Conservation (phyloP, 1,284 basidiomycete genomes). For the Cutaneotrichosporon dermatis region DNA sequence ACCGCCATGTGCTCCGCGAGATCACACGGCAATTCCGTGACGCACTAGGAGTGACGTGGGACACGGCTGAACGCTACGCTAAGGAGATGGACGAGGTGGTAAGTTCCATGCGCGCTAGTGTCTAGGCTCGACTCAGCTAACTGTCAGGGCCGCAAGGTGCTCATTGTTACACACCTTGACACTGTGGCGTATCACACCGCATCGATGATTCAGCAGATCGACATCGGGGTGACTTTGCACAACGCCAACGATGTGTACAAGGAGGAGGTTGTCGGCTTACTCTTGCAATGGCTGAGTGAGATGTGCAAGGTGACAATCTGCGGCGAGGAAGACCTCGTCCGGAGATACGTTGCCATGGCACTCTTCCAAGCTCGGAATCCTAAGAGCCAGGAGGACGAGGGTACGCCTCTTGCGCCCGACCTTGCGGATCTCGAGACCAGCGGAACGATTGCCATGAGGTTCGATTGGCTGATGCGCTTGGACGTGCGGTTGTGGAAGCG, state of each 20-base stretch:
- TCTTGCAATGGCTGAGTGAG: conserved; percentile 82
- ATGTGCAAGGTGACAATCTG: conserved; percentile 59
- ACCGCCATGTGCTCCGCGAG: conserved; percentile 91
- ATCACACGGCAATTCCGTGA: conserved; percentile 75
- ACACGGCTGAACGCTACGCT: conserved; percentile 57
- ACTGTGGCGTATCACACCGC: conserved; percentile 71
- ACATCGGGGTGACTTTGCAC: conserved; percentile 85
- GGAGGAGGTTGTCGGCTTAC: conserved; percentile 76
- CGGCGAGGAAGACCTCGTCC: conserved; percentile 61
- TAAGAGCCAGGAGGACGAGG: conserved; percentile 10
- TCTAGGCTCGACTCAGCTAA: not conserved
- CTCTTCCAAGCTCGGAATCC: conserved; percentile 19
- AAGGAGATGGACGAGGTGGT: conserved; percentile 57
- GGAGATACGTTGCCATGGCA: conserved; percentile 51
- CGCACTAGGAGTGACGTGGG: conserved; percentile 54
- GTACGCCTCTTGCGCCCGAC: conserved; percentile 13
- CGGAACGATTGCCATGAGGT: conserved; percentile 10
- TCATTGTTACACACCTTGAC: conserved; percentile 72
- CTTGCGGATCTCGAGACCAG: conserved; percentile 10
- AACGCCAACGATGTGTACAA: conserved; percentile 83
- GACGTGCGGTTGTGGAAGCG: conserved; percentile 45
- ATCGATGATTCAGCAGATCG: conserved; percentile 76
- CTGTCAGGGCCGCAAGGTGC: conserved; percentile 69
- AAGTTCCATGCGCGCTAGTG: conserved; percentile 11
- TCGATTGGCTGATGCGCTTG: conserved; percentile 45